phyloP scores from a whole-genome alignment of 176 grass and related monocot genomes.

The Luzula sylvatica region DNA sequence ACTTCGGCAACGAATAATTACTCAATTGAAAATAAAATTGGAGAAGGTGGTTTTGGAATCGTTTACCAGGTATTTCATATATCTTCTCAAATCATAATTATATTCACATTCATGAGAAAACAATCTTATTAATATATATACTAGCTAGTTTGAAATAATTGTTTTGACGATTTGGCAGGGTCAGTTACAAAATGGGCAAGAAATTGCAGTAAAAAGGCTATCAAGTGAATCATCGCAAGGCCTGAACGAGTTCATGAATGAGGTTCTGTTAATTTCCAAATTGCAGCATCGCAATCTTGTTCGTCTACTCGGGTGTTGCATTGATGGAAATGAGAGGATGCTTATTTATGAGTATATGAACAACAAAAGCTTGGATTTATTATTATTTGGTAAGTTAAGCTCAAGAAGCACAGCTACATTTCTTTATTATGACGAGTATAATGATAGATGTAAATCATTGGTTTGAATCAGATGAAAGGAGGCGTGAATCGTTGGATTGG shows the following conservation, averaged over 20 bases:
- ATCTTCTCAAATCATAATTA: too few relatives aligned
- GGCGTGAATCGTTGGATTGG: conserved; percentile 21
- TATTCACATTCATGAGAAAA: too few relatives aligned
- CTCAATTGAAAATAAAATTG: too few relatives aligned
- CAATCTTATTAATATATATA: too few relatives aligned
- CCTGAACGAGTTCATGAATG: conserved; percentile 57
- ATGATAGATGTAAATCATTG: neutral
- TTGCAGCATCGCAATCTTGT: conserved; percentile 68
- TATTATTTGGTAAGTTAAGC: conserved; percentile 38
- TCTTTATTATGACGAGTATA: neutral
- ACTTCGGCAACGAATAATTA: conserved; percentile 28
- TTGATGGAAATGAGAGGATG: conserved; percentile 30
- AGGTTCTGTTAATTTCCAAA: conserved; percentile 46
- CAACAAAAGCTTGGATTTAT: conserved; percentile 56
- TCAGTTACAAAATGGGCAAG: conserved; percentile 30
- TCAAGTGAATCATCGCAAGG: conserved; percentile 27
- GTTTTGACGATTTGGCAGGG: conserved; percentile 14
- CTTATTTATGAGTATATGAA: conserved; percentile 50
- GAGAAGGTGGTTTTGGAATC: conserved; percentile 33
- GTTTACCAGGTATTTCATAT: conserved; percentile 46
- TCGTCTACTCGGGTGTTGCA: conserved; percentile 48
- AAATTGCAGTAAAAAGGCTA: conserved; percentile 53
- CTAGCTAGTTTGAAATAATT: too few relatives aligned
- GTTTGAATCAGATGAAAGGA: conserved; percentile 16
- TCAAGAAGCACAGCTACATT: neutral